These are phyloP conservation scores for Ilyonectria destructans DNA, from an alignment of 2,329 filamentous ascomycete species.

Conservation along the genomic window DNA sequence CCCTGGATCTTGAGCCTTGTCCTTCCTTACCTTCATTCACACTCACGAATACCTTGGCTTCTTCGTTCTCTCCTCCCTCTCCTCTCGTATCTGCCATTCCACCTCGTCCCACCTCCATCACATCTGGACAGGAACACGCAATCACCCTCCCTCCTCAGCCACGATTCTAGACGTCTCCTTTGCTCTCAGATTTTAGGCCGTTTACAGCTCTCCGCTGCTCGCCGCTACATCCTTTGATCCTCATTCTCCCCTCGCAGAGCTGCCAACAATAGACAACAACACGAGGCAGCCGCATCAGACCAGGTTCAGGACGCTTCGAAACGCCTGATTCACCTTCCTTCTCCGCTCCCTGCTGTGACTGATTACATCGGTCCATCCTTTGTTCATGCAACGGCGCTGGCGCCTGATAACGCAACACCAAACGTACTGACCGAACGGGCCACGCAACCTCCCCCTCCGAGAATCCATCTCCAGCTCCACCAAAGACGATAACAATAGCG, in stretches of 20 bases:
- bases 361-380: not conserved
- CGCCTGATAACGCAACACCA: constrained; percentile 21
- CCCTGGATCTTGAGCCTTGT: not conserved
- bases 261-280: not conserved
- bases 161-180: constrained; percentile 1
- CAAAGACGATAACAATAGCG: constrained; percentile 27
- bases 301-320: not conserved
- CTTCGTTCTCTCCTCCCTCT: constrained; percentile 8
- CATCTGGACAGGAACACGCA: constrained; percentile 1
- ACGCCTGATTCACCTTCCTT: not conserved
- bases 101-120: not conserved
- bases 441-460: constrained; percentile 13
- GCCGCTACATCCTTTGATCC: not conserved
- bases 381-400: constrained; percentile 18
- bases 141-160: not conserved
- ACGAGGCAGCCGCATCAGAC: not conserved
- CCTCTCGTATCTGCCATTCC: constrained; percentile 5
- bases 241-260: not conserved
- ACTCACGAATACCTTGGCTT: not conserved
- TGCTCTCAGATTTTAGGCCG: not conserved
- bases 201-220: not conserved
- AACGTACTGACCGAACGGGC: constrained; percentile 3
- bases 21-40: constrained; percentile 3
- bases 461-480: constrained; percentile 5
- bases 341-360: not conserved